A percentile compares a stretch with the other conserved stretches of the same genome.
Evolutionary conservation across 352 stramenopile species (phyloP).

Genomic region (Phytophthora sp.): DNA sequence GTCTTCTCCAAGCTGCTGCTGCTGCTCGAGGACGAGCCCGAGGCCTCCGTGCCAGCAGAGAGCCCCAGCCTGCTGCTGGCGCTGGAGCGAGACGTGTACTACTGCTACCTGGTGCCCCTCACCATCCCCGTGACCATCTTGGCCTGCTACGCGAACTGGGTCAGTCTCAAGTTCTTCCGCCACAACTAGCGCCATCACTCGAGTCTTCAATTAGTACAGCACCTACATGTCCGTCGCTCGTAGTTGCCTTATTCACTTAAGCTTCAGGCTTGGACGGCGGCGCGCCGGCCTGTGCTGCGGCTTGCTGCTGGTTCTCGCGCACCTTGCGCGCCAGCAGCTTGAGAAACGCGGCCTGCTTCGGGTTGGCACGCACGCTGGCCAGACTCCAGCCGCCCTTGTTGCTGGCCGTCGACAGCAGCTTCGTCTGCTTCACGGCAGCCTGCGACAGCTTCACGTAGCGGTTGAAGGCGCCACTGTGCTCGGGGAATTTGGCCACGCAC

Average conservation of each 20-base stretch:
- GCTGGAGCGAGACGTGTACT: constrained; percentile 76
- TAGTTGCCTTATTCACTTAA: constrained; percentile 2
- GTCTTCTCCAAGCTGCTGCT: constrained; percentile 70
- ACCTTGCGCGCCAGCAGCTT: constrained; percentile 65
- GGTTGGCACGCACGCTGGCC: constrained; percentile 56
- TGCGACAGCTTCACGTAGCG: constrained; percentile 79
- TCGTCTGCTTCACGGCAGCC: constrained; percentile 52
- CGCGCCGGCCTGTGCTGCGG: neutral
- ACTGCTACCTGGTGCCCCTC: constrained; percentile 78
- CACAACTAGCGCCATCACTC: constrained; percentile 84
- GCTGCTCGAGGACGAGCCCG: constrained; percentile 17
- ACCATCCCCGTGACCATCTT: constrained; percentile 82
- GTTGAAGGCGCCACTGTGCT: constrained; percentile 76
- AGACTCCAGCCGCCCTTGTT: constrained; percentile 50
- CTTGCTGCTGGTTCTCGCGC: constrained; percentile 44
- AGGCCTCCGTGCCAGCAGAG: neutral
- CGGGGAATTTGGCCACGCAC: constrained; percentile 64
- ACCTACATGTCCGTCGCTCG: too few relatives aligned
- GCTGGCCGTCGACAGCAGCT: constrained; percentile 23
- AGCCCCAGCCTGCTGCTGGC: constrained; percentile 37
- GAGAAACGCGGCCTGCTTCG: constrained; percentile 72
- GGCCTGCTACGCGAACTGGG: constrained; percentile 83
- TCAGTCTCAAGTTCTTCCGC: constrained; percentile 88
- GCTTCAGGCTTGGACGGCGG: neutral
- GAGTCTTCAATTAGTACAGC: too few relatives aligned